Conservation (phyloP, 257 asterid species). For the Nicotiana benthamiana region DNA sequence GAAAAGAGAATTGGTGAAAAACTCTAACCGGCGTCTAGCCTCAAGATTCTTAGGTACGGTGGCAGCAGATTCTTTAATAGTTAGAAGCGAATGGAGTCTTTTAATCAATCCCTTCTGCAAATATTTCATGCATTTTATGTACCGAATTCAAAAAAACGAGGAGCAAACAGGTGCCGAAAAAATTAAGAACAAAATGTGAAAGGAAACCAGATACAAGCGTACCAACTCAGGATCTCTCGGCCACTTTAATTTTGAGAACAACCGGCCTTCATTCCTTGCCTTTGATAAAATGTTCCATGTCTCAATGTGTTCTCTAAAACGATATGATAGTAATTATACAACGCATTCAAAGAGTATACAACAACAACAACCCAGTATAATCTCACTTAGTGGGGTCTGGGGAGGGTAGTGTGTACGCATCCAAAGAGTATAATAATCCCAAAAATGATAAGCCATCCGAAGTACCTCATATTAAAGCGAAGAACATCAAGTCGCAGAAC, state of each 20-base stretch:
- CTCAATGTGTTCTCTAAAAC: conserved; percentile 60
- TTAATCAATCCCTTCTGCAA: conserved; percentile 68
- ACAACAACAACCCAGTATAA: no score
- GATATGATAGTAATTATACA: background rate
- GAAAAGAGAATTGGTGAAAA: conserved; percentile 89
- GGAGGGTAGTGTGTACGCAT: no score
- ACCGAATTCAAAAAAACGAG: background rate
- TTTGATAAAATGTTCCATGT: conserved; percentile 65
- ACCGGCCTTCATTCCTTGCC: conserved; percentile 88
- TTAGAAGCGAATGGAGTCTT: conserved; percentile 74
- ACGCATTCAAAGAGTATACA: background rate
- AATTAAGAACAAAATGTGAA: background rate
- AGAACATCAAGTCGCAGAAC: conserved; percentile 79
- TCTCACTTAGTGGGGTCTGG: no score
- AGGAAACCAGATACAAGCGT: conserved; percentile 12
- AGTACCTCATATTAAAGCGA: conserved; percentile 64
- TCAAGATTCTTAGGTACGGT: conserved; percentile 81
- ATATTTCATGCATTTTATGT: conserved; percentile 19
- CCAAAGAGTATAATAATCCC: background rate
- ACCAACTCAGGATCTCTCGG: conserved; percentile 83
- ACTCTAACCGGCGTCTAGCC: conserved; percentile 86
- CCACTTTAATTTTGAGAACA: conserved; percentile 91
- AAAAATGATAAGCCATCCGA: background rate
- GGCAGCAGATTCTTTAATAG: conserved; percentile 91
- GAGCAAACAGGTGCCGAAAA: background rate